Evolutionary conservation across 2,329 filamentous ascomycete species (phyloP).

Genomic region (Aspergillus phoenicis): DNA sequence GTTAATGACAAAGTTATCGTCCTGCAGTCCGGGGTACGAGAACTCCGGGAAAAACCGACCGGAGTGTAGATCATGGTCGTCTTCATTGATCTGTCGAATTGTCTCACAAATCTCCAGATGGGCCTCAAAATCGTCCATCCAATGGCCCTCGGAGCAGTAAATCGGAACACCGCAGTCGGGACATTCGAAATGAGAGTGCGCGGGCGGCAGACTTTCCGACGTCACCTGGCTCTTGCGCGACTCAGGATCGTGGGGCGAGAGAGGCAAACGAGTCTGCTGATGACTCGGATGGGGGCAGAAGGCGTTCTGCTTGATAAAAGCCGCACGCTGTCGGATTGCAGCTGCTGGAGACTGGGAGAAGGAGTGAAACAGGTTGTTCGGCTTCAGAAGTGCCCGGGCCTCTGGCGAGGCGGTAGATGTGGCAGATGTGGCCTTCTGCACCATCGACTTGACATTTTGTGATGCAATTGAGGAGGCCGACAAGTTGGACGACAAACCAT

Average conservation of each 20-base stretch:
- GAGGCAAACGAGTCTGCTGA: conserved; percentile 69
- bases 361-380: conserved; percentile 89
- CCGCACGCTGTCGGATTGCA: conserved; percentile 82
- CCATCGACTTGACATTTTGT: conserved; percentile 22
- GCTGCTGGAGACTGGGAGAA: conserved; percentile 87
- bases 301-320: conserved; percentile 89
- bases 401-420: conserved; percentile 28
- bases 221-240: conserved; percentile 53
- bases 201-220: conserved; percentile 61
- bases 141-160: conserved; percentile 92
- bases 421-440: conserved; percentile 31
- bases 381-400: conserved; percentile 55
- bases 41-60: conserved; percentile 94
- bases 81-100: conserved; percentile 90
- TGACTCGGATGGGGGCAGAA: conserved; percentile 92
- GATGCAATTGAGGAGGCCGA: conserved; percentile 9
- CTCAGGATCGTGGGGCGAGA: conserved; percentile 66
- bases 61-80: conserved; percentile 91
- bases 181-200: conserved; percentile 90
- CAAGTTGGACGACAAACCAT: conserved; percentile 3
- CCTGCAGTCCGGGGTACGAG: conserved; percentile 82
- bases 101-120: conserved; percentile 93
- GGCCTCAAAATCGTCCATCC: conserved; percentile 91
- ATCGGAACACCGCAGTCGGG: conserved; percentile 93
- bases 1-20: conserved; percentile 91